Percentiles rank a stretch among this genome's conserved stretches.
Evolutionary conservation across 345 rosid genomes (phyloP).

Genomic region (Stellera chamaejasme): DNA sequence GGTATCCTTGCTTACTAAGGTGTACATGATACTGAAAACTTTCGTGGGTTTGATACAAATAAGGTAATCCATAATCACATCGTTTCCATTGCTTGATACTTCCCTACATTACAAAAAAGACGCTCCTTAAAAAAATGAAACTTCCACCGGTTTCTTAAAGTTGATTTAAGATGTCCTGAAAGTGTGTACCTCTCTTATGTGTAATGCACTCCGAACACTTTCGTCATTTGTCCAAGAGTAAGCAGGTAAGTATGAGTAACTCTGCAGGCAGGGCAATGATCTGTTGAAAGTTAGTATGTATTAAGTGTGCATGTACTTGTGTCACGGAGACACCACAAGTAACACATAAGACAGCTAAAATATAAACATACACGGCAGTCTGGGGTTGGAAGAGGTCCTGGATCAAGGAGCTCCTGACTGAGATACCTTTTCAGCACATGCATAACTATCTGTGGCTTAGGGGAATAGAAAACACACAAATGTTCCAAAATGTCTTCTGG

Average conservation of each 20-base stretch:
- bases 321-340: no score
- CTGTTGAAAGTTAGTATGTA: background rate
- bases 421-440: conserved; percentile 24
- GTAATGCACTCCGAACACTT: conserved; percentile 30
- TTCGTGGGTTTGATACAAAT: conserved; percentile 12
- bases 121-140: no score
- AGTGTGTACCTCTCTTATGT: conserved; percentile 28
- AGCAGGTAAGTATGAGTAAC: conserved; percentile 24
- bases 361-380: conserved; percentile 28
- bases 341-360: no score
- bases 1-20: conserved; percentile 34
- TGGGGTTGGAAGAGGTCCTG: conserved; percentile 2
- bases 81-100: conserved; percentile 30
- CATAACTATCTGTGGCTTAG: conserved; percentile 19
- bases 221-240: conserved; percentile 28
- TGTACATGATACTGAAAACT: conserved; percentile 27
- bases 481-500: conserved; percentile 24
- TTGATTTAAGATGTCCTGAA: background rate
- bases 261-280: conserved; percentile 10
- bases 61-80: conserved; percentile 28
- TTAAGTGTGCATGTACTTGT: background rate
- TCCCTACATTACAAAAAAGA: background rate
- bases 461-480: conserved; percentile 16
- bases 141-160: no score
- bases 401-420: conserved; percentile 4